Evolutionary conservation across 257 asterid genomes (phyloP).

Genomic region (Coffea canephora): DNA sequence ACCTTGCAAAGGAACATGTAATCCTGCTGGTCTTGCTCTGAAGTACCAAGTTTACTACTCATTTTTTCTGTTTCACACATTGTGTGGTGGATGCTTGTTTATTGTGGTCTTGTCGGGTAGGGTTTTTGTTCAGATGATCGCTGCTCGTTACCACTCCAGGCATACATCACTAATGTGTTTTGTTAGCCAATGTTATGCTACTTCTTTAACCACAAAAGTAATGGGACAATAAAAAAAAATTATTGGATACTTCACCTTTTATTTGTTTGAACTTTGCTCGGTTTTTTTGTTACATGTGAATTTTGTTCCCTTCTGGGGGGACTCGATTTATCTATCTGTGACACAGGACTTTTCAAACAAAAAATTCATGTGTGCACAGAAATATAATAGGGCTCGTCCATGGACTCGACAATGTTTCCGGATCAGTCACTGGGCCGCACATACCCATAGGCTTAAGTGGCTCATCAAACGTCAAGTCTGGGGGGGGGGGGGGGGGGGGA

Average conservation of each 20-base stretch:
- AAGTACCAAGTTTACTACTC: background rate
- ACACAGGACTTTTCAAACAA: too few relatives aligned
- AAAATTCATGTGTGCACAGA: too few relatives aligned
- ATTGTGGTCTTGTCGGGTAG: background rate
- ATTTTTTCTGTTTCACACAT: background rate
- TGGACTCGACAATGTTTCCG: too few relatives aligned
- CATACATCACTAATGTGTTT: background rate
- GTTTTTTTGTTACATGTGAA: too few relatives aligned
- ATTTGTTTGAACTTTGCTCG: background rate
- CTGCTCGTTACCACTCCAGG: background rate
- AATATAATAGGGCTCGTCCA: too few relatives aligned
- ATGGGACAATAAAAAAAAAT: background rate
- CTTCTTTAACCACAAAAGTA: too few relatives aligned
- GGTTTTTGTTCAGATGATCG: background rate
- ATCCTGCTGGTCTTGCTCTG: background rate
- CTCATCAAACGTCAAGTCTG: too few relatives aligned
- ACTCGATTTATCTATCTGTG: too few relatives aligned
- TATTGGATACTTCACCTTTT: background rate
- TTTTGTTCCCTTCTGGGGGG: too few relatives aligned
- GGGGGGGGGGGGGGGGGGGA: too few relatives aligned
- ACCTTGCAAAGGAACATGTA: background rate
- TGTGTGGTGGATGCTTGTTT: background rate
- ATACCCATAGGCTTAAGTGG: too few relatives aligned
- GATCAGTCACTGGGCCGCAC: too few relatives aligned
- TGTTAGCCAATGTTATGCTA: background rate